These are phyloP conservation scores for Lunularia cruciata DNA, from an alignment of 225 moss, liverwort and hornwort species.

Conservation along the genomic window DNA sequence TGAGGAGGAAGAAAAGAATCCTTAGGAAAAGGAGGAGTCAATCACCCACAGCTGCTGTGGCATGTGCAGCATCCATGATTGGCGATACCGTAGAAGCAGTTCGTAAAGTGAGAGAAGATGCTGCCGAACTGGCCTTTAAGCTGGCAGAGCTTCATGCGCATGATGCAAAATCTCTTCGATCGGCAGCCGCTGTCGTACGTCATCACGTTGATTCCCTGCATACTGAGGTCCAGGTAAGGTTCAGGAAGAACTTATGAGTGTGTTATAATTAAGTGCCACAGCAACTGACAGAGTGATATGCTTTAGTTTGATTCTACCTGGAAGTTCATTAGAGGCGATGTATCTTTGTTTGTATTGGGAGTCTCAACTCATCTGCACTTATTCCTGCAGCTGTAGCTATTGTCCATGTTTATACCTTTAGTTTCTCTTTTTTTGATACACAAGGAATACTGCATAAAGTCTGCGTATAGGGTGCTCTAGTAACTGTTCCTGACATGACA, in stretches of 20 bases:
- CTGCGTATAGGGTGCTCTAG: too few species aligned
- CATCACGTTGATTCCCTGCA: slow-evolving; percentile 49
- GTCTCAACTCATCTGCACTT: too few species aligned
- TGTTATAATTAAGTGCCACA: not conserved
- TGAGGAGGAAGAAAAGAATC: slow-evolving; percentile 26
- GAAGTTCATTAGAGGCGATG: not conserved
- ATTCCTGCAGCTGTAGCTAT: too few species aligned
- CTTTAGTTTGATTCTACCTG: not conserved
- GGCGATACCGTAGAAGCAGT: slow-evolving; percentile 42
- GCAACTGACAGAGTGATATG: too few species aligned
- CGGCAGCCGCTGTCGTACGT: slow-evolving; percentile 30
- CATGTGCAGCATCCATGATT: slow-evolving; percentile 40
- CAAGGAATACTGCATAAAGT: too few species aligned
- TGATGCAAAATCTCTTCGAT: slow-evolving; percentile 38
- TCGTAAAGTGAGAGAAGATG: slow-evolving; percentile 34
- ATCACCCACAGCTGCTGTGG: slow-evolving; percentile 1
- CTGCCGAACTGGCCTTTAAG: slow-evolving; percentile 39
- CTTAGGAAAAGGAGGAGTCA: slow-evolving; percentile 20
- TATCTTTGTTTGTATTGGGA: too few species aligned
- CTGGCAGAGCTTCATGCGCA: slow-evolving; percentile 36
- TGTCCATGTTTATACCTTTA: too few species aligned
- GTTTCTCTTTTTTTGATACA: too few species aligned
- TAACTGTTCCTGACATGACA: slow-evolving; percentile 19
- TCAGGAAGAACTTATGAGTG: not conserved
- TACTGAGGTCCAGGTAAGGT: slow-evolving; percentile 44